These are phyloP conservation scores for Lactarius vividus DNA, from an alignment of 768 basidiomycete species.

Conservation along the genomic window DNA sequence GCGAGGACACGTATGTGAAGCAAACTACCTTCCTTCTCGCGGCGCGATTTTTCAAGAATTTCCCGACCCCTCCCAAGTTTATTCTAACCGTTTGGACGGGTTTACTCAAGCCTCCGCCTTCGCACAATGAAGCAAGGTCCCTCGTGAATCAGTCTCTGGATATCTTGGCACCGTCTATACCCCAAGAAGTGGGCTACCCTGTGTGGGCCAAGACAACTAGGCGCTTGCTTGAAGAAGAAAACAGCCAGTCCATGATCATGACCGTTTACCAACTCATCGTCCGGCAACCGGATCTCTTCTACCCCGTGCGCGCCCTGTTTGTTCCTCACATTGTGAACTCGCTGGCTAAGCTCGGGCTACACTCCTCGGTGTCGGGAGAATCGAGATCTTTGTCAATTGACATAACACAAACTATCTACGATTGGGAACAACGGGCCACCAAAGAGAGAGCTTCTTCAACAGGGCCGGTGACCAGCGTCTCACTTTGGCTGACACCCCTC, in stretches of 20 bases:
- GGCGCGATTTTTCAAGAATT: slow-evolving; percentile 88
- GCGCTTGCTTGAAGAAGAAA: slow-evolving; percentile 85
- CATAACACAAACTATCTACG: slow-evolving; percentile 85
- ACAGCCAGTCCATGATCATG: slow-evolving; percentile 64
- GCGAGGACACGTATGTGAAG: slow-evolving; percentile 87
- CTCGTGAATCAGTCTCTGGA: slow-evolving; percentile 84
- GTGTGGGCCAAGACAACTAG: slow-evolving; percentile 88
- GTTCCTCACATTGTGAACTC: slow-evolving; percentile 92
- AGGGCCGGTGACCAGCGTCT: slow-evolving; percentile 7
- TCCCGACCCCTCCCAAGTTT: slow-evolving; percentile 88
- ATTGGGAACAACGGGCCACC: slow-evolving; percentile 80
- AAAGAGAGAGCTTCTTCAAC: slow-evolving; percentile 23
- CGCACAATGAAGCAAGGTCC: slow-evolving; percentile 68
- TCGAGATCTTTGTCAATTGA: slow-evolving; percentile 87
- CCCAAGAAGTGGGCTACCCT: slow-evolving; percentile 57
- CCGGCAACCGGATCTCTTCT: slow-evolving; percentile 88
- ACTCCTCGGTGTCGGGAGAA: slow-evolving; percentile 66
- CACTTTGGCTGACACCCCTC: slow-evolving; percentile 70
- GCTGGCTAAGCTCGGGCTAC: slow-evolving; percentile 83
- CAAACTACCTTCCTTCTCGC: slow-evolving; percentile 89
- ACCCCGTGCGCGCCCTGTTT: slow-evolving; percentile 88
- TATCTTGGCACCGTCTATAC: slow-evolving; percentile 79
- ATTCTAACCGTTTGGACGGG: slow-evolving; percentile 89
- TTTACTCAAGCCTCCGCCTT: slow-evolving; percentile 66
- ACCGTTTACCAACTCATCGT: slow-evolving; percentile 90